Base-by-base conservation (phyloP, 208 protist genomes). In the Leishmania amazonensis region DNA sequence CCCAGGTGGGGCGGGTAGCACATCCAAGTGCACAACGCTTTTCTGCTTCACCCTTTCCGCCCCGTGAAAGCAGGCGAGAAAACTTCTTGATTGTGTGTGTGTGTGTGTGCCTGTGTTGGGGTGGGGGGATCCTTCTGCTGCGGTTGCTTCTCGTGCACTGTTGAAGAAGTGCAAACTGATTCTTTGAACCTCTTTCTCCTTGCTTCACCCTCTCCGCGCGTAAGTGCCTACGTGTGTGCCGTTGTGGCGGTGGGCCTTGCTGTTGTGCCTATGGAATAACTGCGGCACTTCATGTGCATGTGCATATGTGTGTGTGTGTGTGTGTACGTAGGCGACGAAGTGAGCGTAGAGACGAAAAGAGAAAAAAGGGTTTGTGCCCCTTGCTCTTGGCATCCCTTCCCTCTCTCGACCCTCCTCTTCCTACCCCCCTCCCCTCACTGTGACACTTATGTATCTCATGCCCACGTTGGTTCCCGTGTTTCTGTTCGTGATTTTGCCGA, bases 1-100 rank as follows among this genome's bases (percentile, higher is more conserved):
- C 8, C 2, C 75, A n/a, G 40, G 40, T 35, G 57, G 9, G 38
- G 38, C 57, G 35, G n/a, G 73, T 62, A n/a, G 73, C 47, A 54
- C 53, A 47, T 62, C 51, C 73, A 76, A 76, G 49, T 76, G 35
- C 24, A 78, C 75, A 11, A 35, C 42, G 42, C 35, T 78, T 21
- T 35, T 64, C 75, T 67, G 75, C 53, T 65, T 1, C 57, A 45
- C 38, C 9, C 49, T 78, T n/a, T 62, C 75, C 19, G 54, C 75
- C 6, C 57, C 40, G 8, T 78, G 58, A 78, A 60, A 5, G 24
- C 38, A 35, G n/a, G 24, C 38, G n/a, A 74, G 24, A 53, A 45
- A 74, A 54, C 42, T 74, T 45, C 70, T 74, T 45, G 7, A 38
- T 19, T 35, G 28, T 24, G 47, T 74, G 35, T 7, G 13, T 7